These are phyloP conservation scores for Lactifluus pinguis DNA, from an alignment of 768 basidiomycete species.

Conservation along the genomic window DNA sequence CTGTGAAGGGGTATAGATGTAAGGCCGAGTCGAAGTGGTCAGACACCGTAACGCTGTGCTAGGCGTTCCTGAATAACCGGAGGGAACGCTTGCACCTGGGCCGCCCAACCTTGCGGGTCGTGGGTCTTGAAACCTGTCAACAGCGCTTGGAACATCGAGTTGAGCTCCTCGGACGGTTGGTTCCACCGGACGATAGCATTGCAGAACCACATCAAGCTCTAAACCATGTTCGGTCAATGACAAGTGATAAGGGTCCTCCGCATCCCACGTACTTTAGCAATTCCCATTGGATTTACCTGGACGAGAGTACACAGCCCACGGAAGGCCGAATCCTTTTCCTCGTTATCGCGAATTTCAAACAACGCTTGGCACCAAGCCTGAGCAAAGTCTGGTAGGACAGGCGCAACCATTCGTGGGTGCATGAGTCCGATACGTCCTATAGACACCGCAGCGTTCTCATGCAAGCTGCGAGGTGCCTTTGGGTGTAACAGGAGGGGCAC, in stretches of 20 bases:
- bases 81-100: constrained; percentile 77
- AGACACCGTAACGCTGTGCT: constrained; percentile 81
- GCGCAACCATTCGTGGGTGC: constrained; percentile 82
- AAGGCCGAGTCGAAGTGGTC: constrained; percentile 18
- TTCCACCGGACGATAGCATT: constrained; percentile 97
- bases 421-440: constrained; percentile 94
- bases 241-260: not conserved
- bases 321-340: constrained; percentile 99
- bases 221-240: constrained; percentile 26
- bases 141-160: constrained; percentile 88
- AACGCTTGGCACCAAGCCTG: constrained; percentile 96
- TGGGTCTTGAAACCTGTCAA: constrained; percentile 86
- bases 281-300: constrained; percentile 88
- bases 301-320: constrained; percentile 94
- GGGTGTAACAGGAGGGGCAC: constrained; percentile 90
- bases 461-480: constrained; percentile 86
- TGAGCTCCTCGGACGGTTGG: constrained; percentile 82
- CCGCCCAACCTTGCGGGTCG: constrained; percentile 77
- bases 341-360: constrained; percentile 97
- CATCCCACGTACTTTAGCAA: constrained; percentile 62
- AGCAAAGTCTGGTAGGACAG: constrained; percentile 82
- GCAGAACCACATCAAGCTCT: constrained; percentile 97
- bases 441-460: constrained; percentile 97
- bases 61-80: constrained; percentile 83
- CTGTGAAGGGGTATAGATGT: constrained; percentile 4